Evolutionary conservation across 371 early-diverging fungal genomes (phyloP).

Genomic region (Catenaria anguillulae): DNA sequence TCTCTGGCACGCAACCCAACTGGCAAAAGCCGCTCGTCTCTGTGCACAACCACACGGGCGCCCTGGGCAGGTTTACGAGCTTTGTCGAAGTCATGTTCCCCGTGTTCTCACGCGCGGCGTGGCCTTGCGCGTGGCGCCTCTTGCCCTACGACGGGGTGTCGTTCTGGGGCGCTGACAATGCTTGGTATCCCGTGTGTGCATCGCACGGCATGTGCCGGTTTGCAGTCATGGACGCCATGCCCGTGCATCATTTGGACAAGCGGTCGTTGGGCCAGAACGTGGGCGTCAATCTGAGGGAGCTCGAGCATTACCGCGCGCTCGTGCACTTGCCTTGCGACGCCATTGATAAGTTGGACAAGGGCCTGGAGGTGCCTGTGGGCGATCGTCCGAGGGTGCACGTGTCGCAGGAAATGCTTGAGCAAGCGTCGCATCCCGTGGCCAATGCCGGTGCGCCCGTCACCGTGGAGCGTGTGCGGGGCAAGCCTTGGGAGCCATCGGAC

Average conservation of each 20-base stretch:
- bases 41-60: neutral
- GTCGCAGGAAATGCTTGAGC: neutral
- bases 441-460: neutral
- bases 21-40: neutral
- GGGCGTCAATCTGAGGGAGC: neutral
- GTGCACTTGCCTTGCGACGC: neutral
- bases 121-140: constrained; percentile 5
- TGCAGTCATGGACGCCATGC: constrained; percentile 1
- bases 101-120: neutral
- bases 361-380: neutral
- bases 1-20: neutral
- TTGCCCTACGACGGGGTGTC: neutral
- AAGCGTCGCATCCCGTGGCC: neutral
- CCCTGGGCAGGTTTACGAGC: neutral
- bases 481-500: neutral
- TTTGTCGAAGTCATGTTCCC: constrained; percentile 8
- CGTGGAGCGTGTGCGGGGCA: neutral
- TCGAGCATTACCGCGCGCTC: neutral
- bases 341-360: neutral
- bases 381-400: neutral
- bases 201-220: constrained; percentile 5
- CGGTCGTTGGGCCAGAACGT: neutral
- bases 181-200: constrained; percentile 6
- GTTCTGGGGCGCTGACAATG: constrained; percentile 3
- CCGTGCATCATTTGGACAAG: constrained; percentile 3